These are phyloP conservation scores for Pestalotiopsis sp. DNA, from an alignment of 2,329 filamentous ascomycete genomes.

Conservation along the genomic window DNA sequence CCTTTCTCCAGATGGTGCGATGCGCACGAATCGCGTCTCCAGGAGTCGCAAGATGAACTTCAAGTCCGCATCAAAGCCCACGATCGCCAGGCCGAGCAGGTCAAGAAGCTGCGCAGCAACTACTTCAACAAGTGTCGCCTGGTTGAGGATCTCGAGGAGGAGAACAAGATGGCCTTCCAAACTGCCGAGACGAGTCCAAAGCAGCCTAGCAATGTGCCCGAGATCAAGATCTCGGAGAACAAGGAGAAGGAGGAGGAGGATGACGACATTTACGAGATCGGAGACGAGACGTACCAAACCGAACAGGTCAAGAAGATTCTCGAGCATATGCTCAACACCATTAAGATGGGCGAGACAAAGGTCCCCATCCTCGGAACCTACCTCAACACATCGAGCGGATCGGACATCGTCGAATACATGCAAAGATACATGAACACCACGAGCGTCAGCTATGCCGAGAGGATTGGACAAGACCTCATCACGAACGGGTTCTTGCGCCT, in stretches of 20 bases:
- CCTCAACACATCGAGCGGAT: constrained; percentile 85
- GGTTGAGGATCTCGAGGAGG: constrained; percentile 95
- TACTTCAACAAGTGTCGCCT: constrained; percentile 99
- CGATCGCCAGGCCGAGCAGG: constrained; percentile 84
- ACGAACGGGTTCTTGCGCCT: constrained; percentile 83
- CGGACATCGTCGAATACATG: constrained; percentile 94
- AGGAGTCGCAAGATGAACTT: constrained; percentile 93
- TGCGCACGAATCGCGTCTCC: constrained; percentile 85
- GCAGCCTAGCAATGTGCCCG: constrained; percentile 59
- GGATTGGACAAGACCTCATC: constrained; percentile 92
- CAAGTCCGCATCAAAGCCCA: constrained; percentile 89
- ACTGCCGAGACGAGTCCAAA: constrained; percentile 75
- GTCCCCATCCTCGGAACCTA: constrained; percentile 95
- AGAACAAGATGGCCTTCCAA: constrained; percentile 97
- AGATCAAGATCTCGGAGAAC: constrained; percentile 83
- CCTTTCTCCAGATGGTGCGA: constrained; percentile 97
- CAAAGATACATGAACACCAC: constrained; percentile 84
- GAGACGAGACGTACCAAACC: constrained; percentile 81
- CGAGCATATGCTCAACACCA: constrained; percentile 79
- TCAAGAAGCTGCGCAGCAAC: constrained; percentile 90
- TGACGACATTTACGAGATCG: constrained; percentile 85
- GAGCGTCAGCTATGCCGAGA: constrained; percentile 87
- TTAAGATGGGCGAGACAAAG: constrained; percentile 88
- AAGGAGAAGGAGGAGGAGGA: constrained; percentile 65
- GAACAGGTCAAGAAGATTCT: constrained; percentile 93